phyloP scores from a whole-genome alignment of 2,329 filamentous ascomycete genomes.

The Stemphylium lycopersici region DNA sequence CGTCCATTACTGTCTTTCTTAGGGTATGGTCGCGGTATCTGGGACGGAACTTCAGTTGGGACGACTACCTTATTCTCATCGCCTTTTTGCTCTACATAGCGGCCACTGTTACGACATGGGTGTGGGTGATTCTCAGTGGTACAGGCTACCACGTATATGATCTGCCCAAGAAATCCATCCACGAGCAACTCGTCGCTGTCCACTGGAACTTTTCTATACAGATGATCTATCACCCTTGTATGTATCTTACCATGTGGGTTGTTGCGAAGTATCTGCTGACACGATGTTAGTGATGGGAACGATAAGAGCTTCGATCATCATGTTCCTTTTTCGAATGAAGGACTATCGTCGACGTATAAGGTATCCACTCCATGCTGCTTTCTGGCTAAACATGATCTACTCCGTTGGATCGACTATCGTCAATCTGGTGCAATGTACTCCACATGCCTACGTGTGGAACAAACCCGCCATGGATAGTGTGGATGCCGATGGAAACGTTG shows the following conservation, averaged over 20 bases:
- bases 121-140: slow-evolving; percentile 38
- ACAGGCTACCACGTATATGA: slow-evolving; percentile 44
- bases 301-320: slow-evolving; percentile 47
- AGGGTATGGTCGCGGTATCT: slow-evolving; percentile 39
- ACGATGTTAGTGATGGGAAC: slow-evolving; percentile 34
- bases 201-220: slow-evolving; percentile 47
- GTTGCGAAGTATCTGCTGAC: not conserved
- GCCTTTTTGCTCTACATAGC: slow-evolving; percentile 32
- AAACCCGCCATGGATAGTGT: slow-evolving; percentile 39
- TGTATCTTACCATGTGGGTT: not conserved
- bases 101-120: slow-evolving; percentile 32
- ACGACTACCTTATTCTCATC: slow-evolving; percentile 40
- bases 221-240: slow-evolving; percentile 46
- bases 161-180: slow-evolving; percentile 37
- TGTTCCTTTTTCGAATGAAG: slow-evolving; percentile 48
- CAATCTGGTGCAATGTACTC: slow-evolving; percentile 46
- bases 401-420: slow-evolving; percentile 42
- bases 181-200: slow-evolving; percentile 32
- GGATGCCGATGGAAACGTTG: slow-evolving; percentile 31
- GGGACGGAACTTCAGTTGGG: slow-evolving; percentile 41
- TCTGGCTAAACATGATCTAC: slow-evolving; percentile 46
- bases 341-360: slow-evolving; percentile 39
- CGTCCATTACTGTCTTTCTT: slow-evolving; percentile 34
- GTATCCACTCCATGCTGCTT: slow-evolving; percentile 40
- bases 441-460: slow-evolving; percentile 38